These are phyloP conservation scores for Aureobasidium subglaciale DNA, from an alignment of 2,329 filamentous ascomycete genomes.

Conservation along the genomic window DNA sequence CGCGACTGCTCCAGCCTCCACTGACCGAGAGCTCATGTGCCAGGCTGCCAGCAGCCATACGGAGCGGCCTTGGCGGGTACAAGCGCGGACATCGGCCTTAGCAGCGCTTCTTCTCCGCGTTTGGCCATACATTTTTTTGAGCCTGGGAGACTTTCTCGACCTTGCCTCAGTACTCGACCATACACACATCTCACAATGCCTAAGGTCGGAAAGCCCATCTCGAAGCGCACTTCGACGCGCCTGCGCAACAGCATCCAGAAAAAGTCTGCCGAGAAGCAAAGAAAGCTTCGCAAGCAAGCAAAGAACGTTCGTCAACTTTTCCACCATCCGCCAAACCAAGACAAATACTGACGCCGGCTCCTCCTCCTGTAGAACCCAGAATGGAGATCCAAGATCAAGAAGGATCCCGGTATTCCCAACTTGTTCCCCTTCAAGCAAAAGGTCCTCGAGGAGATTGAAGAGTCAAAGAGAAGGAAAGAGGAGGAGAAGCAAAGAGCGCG, in stretches of 20 bases:
- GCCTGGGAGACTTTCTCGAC: not conserved
- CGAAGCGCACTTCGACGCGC: constrained; percentile 83
- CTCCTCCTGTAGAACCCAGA: constrained; percentile 63
- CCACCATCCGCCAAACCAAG: too few species aligned
- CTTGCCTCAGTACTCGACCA: not conserved
- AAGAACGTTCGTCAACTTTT: constrained; percentile 57
- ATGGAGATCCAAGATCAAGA: constrained; percentile 93
- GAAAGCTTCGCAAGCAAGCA: constrained; percentile 77
- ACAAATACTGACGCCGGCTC: constrained; percentile 20
- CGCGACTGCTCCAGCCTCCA: not conserved
- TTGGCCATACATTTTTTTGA: constrained; percentile 11
- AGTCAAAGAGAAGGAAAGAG: constrained; percentile 70
- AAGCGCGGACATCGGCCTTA: not conserved
- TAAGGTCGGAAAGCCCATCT: constrained; percentile 60
- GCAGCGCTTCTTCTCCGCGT: not conserved
- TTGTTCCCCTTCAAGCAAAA: constrained; percentile 97
- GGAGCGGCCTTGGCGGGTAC: not conserved
- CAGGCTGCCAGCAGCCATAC: not conserved
- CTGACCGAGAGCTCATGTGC: not conserved
- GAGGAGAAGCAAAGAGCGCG: constrained; percentile 67
- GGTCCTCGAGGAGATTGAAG: constrained; percentile 89
- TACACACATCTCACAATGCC: constrained; percentile 6
- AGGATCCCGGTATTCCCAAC: constrained; percentile 96
- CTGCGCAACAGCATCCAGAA: constrained; percentile 96
- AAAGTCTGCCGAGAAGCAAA: constrained; percentile 79